Evolutionary conservation across 2,329 filamentous ascomycete species (phyloP).

Genomic region (Helicocarpus griseus): DNA sequence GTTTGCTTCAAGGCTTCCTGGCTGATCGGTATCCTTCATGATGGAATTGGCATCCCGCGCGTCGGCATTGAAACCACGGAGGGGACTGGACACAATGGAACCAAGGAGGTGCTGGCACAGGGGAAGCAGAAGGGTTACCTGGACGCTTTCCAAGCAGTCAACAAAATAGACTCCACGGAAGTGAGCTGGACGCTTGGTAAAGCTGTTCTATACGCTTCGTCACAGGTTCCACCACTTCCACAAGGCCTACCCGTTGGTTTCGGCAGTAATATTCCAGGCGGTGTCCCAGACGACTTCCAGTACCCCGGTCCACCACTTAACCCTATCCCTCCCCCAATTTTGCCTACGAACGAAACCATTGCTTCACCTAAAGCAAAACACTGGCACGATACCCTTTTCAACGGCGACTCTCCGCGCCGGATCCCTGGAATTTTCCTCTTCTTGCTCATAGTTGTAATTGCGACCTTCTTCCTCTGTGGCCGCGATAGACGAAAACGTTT

Average conservation of each 20-base stretch:
- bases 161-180: slow-evolving; percentile 85
- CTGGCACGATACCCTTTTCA: slow-evolving; percentile 55
- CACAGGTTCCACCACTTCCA: slow-evolving; percentile 62
- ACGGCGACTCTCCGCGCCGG: slow-evolving; percentile 56
- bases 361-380: slow-evolving; percentile 36
- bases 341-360: slow-evolving; percentile 23
- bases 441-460: slow-evolving; percentile 58
- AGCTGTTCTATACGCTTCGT: slow-evolving; percentile 89
- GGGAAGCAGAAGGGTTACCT: slow-evolving; percentile 66
- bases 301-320: slow-evolving; percentile 46
- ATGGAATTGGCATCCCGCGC: slow-evolving; percentile 87
- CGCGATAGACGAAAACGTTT: slow-evolving; percentile 61
- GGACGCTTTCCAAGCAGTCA: slow-evolving; percentile 81
- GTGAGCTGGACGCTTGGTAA: slow-evolving; percentile 96
- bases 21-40: slow-evolving; percentile 92
- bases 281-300: slow-evolving; percentile 69
- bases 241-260: slow-evolving; percentile 74
- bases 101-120: slow-evolving; percentile 57
- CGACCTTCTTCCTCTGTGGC: slow-evolving; percentile 66
- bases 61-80: slow-evolving; percentile 61
- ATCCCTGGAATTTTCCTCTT: slow-evolving; percentile 70
- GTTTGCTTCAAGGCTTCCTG: slow-evolving; percentile 98
- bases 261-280: slow-evolving; percentile 65
- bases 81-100: slow-evolving; percentile 54
- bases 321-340: slow-evolving; percentile 19